Evolutionary conservation across 495 filamentous ascomycete species (phyloP), one percentile per base, ranked within the genome.

Genomic region (Daldinia caldariorum): DNA sequence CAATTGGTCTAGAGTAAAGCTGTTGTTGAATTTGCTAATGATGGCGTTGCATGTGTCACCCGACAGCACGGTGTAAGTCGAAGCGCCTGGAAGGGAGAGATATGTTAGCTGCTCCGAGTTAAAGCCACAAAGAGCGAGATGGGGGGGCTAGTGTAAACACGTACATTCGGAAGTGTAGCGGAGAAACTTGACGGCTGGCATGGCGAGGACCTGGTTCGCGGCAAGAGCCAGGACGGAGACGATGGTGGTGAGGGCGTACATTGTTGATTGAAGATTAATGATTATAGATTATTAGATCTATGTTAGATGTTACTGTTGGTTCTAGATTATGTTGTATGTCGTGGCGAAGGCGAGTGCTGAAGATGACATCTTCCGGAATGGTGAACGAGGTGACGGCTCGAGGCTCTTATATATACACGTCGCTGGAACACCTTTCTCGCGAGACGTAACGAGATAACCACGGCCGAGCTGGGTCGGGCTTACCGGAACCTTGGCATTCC

Each of bases 21-120:
- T 35, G 12, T 37, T 50, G 47, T 31, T 32, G 55, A 67, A 61
- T 49, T 63, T 66, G 56, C 58, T 43, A 16, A 73, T 50, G 53
- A 76, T 76, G 51, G 0, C 60, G 37, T 55, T 63, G 53, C 74
- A 76, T 22, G 32, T 63, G 38, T 76, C 74, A 7, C 71, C 71
- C 0, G 59, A 41, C 9, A 26, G 26, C 3, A 76, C 69, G 16
- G 74, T 53, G 66, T 76, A 76, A 7, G 63, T 70, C 26, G 41
- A 29, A 26, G 41, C 55, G 67, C 73, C 73, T 75, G 41, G 31
- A 0, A 5, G 18, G 16, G n/a, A 51, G 0, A 16, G 14, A 45
- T 31, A 32, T 58, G 38, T 61, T 55, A 64, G 62, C 16, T 10
- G 34, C 16, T 35, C 34, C 9, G 6, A 35, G 34, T 6, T 10